Conservation (phyloP, 73 alveolate species). For the Effrenium voratum region DNA sequence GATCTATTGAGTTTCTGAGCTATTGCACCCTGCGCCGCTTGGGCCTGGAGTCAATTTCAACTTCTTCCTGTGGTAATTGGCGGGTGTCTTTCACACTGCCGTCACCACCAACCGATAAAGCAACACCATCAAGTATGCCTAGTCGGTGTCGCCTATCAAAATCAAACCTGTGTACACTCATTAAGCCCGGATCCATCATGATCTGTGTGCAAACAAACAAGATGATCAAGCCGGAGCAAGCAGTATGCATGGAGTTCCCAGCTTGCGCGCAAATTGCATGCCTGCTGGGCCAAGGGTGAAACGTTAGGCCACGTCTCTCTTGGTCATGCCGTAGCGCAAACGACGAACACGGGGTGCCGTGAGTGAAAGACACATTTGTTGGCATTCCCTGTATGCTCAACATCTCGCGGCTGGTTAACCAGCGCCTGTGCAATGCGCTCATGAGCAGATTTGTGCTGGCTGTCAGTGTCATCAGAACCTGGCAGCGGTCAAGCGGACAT, state of each 20-base stretch:
- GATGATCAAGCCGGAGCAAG: background rate
- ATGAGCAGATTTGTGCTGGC: background rate
- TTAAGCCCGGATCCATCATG: background rate
- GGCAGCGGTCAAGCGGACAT: no score
- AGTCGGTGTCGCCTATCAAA: no score
- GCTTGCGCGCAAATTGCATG: background rate
- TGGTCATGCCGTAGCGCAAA: background rate
- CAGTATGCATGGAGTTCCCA: background rate
- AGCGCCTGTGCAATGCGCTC: background rate
- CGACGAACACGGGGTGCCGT: background rate
- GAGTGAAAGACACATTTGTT: background rate
- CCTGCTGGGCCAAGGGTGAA: background rate
- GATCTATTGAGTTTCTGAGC: no score
- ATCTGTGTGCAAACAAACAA: background rate
- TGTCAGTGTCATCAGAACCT: background rate
- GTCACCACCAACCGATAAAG: no score
- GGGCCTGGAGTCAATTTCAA: no score
- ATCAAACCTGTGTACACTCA: no score
- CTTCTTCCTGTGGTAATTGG: no score
- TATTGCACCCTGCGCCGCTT: no score
- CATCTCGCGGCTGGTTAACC: background rate
- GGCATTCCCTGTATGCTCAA: background rate
- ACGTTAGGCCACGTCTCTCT: background rate
- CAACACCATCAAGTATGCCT: no score
- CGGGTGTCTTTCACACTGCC: no score